Evolutionary conservation across 2,329 filamentous ascomycete species (phyloP).

Genomic region (Cercospora berteroae): DNA sequence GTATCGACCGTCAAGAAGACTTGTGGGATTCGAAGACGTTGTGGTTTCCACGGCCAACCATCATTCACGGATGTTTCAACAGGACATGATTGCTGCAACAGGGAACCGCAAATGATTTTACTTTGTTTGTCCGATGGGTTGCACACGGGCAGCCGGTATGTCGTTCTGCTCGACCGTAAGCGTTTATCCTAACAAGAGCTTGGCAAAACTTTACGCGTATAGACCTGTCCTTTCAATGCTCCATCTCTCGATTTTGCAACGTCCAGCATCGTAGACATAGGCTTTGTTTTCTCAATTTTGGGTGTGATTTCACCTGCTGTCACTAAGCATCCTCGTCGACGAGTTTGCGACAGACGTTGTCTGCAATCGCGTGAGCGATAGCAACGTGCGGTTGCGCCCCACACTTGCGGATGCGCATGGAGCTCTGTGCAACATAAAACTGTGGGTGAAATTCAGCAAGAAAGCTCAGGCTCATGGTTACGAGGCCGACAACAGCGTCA

Average conservation of each 20-base stretch:
- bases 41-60: conserved; percentile 6
- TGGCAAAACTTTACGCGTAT: neutral
- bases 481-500: neutral
- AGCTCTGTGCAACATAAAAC: neutral
- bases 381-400: neutral
- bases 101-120: neutral
- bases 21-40: neutral
- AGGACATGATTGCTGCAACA: neutral
- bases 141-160: neutral
- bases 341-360: neutral
- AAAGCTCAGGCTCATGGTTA: neutral
- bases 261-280: neutral
- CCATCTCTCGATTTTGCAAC: neutral
- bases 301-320: neutral
- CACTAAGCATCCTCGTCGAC: neutral
- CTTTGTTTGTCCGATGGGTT: neutral
- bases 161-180: neutral
- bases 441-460: neutral
- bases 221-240: neutral
- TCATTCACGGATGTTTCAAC: neutral
- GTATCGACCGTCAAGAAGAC: neutral
- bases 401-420: neutral
- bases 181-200: neutral
- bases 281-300: neutral
- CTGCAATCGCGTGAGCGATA: neutral